Evolutionary conservation across 2,329 filamentous ascomycete species (phyloP).

Genomic region (Xylaria sp.): DNA sequence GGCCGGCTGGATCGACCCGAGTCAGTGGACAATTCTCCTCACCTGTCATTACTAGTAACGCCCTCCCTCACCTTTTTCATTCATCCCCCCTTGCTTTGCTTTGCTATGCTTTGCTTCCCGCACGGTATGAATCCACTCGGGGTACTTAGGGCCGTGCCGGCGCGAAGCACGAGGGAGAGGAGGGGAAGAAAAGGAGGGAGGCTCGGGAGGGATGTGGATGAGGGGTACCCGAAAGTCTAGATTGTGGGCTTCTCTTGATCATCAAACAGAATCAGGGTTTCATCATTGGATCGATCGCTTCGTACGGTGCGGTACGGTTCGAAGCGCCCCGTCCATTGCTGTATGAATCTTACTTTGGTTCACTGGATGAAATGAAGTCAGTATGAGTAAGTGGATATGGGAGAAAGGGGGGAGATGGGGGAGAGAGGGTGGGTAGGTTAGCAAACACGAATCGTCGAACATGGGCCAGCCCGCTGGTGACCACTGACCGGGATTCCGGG

Average conservation of each 20-base stretch:
- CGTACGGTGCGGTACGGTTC: slow-evolving; percentile 38
- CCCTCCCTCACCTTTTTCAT: too few species aligned
- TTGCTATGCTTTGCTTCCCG: too few species aligned
- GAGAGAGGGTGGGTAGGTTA: not conserved
- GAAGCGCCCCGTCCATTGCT: slow-evolving; percentile 35
- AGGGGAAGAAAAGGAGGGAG: too few species aligned
- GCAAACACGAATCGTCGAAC: slow-evolving; percentile 23
- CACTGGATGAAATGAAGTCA: slow-evolving; percentile 15
- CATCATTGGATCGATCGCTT: not conserved
- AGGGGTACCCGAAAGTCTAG: not conserved
- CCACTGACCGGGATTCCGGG: too few species aligned
- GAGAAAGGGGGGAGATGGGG: not conserved
- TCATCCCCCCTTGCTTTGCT: too few species aligned
- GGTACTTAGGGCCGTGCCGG: slow-evolving; percentile 15
- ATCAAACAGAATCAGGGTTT: slow-evolving; percentile 20
- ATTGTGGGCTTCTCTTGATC: not conserved
- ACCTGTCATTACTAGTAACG: not conserved
- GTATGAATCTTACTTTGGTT: slow-evolving; percentile 8
- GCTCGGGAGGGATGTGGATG: too few species aligned
- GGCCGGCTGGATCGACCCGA: not conserved
- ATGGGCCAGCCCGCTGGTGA: not conserved
- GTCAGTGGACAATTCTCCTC: not conserved
- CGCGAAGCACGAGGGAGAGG: slow-evolving; percentile 1
- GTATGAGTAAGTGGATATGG: slow-evolving; percentile 1
- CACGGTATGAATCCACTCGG: not conserved